Percentiles rank a stretch among this genome's conserved stretches.
Evolutionary conservation across 2,329 filamentous ascomycete species (phyloP).

Genomic region (Sporothrix pseudoabietina): DNA sequence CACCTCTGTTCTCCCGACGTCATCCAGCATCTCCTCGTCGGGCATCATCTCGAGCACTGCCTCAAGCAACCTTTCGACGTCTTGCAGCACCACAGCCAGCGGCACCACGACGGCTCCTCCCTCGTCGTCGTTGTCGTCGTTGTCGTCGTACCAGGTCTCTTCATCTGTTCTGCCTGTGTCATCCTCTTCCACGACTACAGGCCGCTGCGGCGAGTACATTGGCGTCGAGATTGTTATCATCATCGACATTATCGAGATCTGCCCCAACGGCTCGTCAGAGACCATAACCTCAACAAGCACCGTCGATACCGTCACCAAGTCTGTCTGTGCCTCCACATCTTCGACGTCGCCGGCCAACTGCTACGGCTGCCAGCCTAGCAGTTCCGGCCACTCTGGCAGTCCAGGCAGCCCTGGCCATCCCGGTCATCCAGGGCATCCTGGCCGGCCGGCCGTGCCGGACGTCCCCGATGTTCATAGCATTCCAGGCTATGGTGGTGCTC

Average conservation of each 20-base stretch:
- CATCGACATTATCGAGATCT: slow-evolving; percentile 32
- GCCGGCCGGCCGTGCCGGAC: background rate
- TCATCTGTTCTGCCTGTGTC: background rate
- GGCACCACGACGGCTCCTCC: background rate
- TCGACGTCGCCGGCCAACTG: background rate
- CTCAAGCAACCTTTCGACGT: background rate
- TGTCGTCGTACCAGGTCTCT: background rate
- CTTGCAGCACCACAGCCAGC: background rate
- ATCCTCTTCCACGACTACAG: background rate
- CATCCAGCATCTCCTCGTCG: slow-evolving; percentile 8
- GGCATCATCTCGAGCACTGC: background rate
- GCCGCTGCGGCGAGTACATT: slow-evolving; percentile 24
- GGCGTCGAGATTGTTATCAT: slow-evolving; percentile 30
- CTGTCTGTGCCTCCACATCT: slow-evolving; percentile 23
- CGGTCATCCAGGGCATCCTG: background rate
- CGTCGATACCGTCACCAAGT: slow-evolving; percentile 27
- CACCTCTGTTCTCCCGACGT: background rate
- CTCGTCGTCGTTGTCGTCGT: background rate
- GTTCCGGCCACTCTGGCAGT: background rate
- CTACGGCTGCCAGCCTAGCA: slow-evolving; percentile 25
- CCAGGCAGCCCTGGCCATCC: background rate
- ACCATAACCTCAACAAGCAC: slow-evolving; percentile 25
- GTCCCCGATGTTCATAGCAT: background rate
- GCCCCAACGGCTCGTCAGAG: slow-evolving; percentile 8
- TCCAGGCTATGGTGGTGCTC: background rate